These are phyloP conservation scores for Pseudopithomyces maydicus DNA, from an alignment of 2,329 filamentous ascomycete species.

Conservation along the genomic window DNA sequence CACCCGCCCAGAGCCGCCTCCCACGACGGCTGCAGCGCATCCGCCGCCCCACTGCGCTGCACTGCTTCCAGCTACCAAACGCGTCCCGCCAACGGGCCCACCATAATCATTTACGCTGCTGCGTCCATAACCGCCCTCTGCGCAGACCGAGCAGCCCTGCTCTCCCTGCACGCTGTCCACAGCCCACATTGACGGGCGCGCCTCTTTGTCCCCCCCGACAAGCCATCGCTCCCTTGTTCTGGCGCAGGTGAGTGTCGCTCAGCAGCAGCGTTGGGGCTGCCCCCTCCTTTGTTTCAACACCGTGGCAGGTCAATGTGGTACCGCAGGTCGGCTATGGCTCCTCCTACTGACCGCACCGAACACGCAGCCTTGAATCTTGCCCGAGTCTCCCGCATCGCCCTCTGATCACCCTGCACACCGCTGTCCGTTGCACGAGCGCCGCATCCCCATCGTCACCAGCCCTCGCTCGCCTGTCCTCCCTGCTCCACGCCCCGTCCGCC, in stretches of 20 bases:
- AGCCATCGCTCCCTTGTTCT: conserved; percentile 16
- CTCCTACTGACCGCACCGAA: conserved; percentile 38
- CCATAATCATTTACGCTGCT: not conserved
- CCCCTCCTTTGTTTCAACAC: conserved; percentile 39
- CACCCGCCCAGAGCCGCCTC: no score
- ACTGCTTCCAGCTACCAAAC: not conserved
- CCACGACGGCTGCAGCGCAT: not conserved
- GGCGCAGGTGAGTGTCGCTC: conserved; percentile 34
- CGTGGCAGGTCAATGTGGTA: conserved; percentile 41
- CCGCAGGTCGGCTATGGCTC: conserved; percentile 36
- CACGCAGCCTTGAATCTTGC: conserved; percentile 26
- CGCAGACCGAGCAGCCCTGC: not conserved
- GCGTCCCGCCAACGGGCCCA: not conserved
- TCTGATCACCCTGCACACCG: conserved; percentile 6
- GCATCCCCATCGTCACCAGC: conserved; percentile 17
- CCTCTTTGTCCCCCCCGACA: conserved; percentile 3
- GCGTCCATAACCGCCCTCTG: not conserved
- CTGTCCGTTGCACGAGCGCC: conserved; percentile 28
- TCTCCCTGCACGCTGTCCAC: conserved; percentile 1
- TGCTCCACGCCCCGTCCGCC: conserved; percentile 20
- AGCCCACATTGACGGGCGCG: conserved; percentile 3
- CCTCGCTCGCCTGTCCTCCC: conserved; percentile 26
- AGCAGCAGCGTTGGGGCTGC: conserved; percentile 18
- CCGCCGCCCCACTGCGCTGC: not conserved
- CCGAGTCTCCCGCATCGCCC: conserved; percentile 3